A percentile compares a stretch with the other conserved stretches of the same genome.
phyloP scores from a whole-genome alignment of 176 grass and related monocot species.

The Melocanna baccifera region DNA sequence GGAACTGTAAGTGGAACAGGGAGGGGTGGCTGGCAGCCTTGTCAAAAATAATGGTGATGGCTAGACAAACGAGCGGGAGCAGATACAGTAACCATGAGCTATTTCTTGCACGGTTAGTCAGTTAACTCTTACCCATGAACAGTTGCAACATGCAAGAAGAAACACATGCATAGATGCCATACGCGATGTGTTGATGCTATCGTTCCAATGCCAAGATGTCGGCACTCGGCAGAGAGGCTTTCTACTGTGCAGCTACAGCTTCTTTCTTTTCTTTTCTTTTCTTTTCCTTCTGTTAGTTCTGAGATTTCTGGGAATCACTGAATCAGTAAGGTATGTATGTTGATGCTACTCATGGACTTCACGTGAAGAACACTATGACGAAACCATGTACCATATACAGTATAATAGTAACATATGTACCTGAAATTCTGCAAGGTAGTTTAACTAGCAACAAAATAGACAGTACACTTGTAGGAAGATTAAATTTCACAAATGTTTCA shows the following conservation, averaged over 20 bases:
- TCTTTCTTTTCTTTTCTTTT: background rate
- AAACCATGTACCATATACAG: background rate
- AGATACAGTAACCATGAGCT: background rate
- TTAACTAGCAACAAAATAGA: background rate
- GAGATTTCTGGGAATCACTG: background rate
- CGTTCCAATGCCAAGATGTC: constrained; percentile 22
- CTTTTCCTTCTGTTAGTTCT: background rate
- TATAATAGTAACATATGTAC: background rate
- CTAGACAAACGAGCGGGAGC: background rate
- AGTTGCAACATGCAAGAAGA: background rate
- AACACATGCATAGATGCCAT: background rate
- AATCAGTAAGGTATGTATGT: background rate
- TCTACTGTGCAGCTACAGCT: constrained; percentile 17
- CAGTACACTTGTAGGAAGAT: background rate
- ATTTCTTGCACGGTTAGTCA: background rate
- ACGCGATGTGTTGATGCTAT: background rate
- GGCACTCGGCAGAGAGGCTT: constrained; percentile 16
- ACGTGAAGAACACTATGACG: background rate
- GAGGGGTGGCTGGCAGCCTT: constrained; percentile 5
- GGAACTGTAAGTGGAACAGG: background rate
- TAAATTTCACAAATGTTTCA: background rate
- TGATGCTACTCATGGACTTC: background rate
- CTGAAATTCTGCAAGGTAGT: background rate
- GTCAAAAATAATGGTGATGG: constrained; percentile 5
- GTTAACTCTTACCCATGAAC: constrained; percentile 13